Conservation (phyloP, 768 basidiomycete species). For the Rhizopogon sp. region DNA sequence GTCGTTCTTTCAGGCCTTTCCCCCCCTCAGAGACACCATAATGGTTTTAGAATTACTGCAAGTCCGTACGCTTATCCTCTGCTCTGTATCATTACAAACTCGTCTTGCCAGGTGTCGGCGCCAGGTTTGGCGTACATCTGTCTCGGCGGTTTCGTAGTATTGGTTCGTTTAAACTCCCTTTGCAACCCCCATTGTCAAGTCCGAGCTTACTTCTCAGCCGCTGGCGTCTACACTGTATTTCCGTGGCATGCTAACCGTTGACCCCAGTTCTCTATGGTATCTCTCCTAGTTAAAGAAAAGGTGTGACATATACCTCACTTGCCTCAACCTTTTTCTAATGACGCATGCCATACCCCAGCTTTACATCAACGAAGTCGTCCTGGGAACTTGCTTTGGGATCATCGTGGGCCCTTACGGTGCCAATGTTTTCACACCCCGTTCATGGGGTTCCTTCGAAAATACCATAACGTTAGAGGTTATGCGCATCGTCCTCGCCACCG, state of each 20-base stretch:
- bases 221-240: neutral
- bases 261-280: slow-evolving; percentile 75
- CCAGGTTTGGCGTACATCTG: slow-evolving; percentile 58
- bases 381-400: slow-evolving; percentile 67
- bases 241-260: neutral
- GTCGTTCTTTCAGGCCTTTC: neutral
- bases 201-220: neutral
- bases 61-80: slow-evolving; percentile 14
- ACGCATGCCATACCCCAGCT: slow-evolving; percentile 35
- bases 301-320: slow-evolving; percentile 29
- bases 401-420: slow-evolving; percentile 70
- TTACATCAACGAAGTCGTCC: slow-evolving; percentile 91
- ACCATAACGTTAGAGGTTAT: slow-evolving; percentile 85
- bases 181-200: neutral
- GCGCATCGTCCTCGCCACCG: slow-evolving; percentile 83
- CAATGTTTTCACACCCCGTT: slow-evolving; percentile 69
- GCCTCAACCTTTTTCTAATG: neutral
- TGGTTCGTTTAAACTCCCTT: slow-evolving; percentile 24
- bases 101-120: slow-evolving; percentile 40
- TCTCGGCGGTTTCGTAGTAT: slow-evolving; percentile 52
- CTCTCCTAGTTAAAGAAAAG: slow-evolving; percentile 78
- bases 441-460: slow-evolving; percentile 51
- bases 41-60: slow-evolving; percentile 20
- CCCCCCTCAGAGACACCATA: too few species aligned
- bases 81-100: slow-evolving; percentile 14